Percentiles rank a stretch among this genome's conserved stretches.
Evolutionary conservation across 108 stramenopile genomes (phyloP).

Genomic region (Pseudonitzschia pungens): DNA sequence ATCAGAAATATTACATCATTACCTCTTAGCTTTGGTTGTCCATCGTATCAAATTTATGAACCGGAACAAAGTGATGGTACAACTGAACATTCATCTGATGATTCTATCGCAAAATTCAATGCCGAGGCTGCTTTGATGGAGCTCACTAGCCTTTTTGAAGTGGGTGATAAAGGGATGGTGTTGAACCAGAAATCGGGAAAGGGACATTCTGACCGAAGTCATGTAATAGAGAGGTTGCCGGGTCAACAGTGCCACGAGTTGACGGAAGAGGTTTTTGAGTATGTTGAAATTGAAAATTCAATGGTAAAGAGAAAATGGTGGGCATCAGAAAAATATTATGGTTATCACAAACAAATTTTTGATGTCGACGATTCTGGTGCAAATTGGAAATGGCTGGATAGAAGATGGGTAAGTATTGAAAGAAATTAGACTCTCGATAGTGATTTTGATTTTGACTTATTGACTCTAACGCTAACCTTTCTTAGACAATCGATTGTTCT

Average conservation of each 20-base stretch:
- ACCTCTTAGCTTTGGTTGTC: constrained; percentile 60
- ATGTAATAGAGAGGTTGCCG: constrained; percentile 49
- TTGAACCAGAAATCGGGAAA: constrained; percentile 30
- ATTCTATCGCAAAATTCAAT: constrained; percentile 39
- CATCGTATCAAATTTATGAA: constrained; percentile 41
- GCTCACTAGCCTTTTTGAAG: constrained; percentile 64
- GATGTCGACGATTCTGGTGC: constrained; percentile 20
- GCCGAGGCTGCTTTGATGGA: constrained; percentile 76
- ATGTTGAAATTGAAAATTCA: constrained; percentile 51
- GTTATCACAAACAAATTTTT: constrained; percentile 33
- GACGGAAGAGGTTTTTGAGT: constrained; percentile 70
- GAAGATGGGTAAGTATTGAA: constrained; percentile 54
- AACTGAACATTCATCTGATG: constrained; percentile 18
- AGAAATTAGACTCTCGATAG: neutral
- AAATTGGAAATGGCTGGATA: constrained; percentile 51
- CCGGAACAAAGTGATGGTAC: neutral
- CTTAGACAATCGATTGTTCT: constrained; percentile 50
- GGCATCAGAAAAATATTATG: constrained; percentile 55
- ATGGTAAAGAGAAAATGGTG: constrained; percentile 62
- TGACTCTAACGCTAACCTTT: constrained; percentile 7
- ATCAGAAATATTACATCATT: constrained; percentile 58
- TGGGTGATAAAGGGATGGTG: constrained; percentile 52
- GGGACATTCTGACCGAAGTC: constrained; percentile 19
- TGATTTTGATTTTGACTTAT: neutral
- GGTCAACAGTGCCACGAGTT: constrained; percentile 40